Conservation (phyloP, 1,139 yeast species). For the Geotrichum siamense region DNA sequence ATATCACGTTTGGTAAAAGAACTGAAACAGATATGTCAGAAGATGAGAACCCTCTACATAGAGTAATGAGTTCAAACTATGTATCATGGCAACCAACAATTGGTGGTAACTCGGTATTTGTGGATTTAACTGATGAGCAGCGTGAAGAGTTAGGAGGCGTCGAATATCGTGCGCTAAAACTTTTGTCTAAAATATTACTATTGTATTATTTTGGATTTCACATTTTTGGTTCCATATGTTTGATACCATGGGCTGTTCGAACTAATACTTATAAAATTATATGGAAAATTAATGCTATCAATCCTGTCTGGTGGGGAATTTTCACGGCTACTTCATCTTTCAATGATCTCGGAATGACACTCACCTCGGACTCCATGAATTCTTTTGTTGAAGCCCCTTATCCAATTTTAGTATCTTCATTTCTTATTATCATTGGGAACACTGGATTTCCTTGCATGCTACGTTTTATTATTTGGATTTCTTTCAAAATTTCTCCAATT, state of each 20-base stretch:
- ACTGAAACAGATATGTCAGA: background rate
- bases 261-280: conserved; percentile 38
- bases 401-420: conserved; percentile 52
- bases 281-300: conserved; percentile 40
- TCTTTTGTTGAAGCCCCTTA: conserved; percentile 58
- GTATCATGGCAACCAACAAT: conserved; percentile 87
- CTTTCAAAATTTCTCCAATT: conserved; percentile 61
- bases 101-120: conserved; percentile 90
- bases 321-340: conserved; percentile 73
- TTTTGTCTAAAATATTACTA: conserved; percentile 59
- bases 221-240: conserved; percentile 47
- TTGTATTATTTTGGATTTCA: conserved; percentile 71
- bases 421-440: conserved; percentile 80
- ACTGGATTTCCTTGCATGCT: conserved; percentile 85
- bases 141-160: conserved; percentile 95
- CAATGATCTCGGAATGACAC: conserved; percentile 74
- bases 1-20: background rate
- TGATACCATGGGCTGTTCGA: conserved; percentile 65
- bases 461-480: conserved; percentile 72
- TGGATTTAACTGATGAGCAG: conserved; percentile 70
- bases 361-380: conserved; percentile 71
- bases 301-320: conserved; percentile 88
- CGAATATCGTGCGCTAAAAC: conserved; percentile 80
- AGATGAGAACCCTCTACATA: background rate
- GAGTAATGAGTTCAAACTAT: conserved; percentile 37